A percentile compares a stretch with the other conserved stretches of the same genome.
phyloP scores from a whole-genome alignment of 2,329 filamentous ascomycete genomes.

The Beauveria pseudobassiana region DNA sequence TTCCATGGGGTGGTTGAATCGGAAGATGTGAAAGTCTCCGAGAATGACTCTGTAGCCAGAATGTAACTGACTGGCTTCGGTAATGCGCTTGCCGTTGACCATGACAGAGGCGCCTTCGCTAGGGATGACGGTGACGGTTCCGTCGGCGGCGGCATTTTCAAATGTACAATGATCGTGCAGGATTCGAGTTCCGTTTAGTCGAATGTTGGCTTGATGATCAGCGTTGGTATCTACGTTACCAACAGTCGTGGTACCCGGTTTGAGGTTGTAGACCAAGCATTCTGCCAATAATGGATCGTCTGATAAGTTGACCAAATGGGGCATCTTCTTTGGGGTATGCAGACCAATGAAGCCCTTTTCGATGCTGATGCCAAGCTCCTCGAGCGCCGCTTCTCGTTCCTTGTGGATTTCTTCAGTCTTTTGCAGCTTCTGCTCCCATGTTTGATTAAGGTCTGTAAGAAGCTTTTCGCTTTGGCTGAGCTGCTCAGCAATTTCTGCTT shows the following conservation, averaged over 20 bases:
- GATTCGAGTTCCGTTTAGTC: slow-evolving; percentile 89
- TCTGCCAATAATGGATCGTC: slow-evolving; percentile 89
- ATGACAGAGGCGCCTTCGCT: slow-evolving; percentile 92
- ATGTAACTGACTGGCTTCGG: slow-evolving; percentile 75
- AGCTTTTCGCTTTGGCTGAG: slow-evolving; percentile 94
- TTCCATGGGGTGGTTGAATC: slow-evolving; percentile 97
- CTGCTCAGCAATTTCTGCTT: slow-evolving; percentile 96
- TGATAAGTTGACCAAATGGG: slow-evolving; percentile 96
- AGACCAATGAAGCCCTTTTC: slow-evolving; percentile 96
- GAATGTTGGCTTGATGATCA: slow-evolving; percentile 72
- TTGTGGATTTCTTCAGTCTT: slow-evolving; percentile 98
- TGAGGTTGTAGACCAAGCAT: slow-evolving; percentile 95
- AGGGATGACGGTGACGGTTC: slow-evolving; percentile 84
- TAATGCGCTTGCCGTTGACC: slow-evolving; percentile 90
- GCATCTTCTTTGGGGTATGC: slow-evolving; percentile 97
- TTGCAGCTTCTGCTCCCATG: slow-evolving; percentile 92
- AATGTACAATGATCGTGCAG: slow-evolving; percentile 88
- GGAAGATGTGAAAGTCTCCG: slow-evolving; percentile 96
- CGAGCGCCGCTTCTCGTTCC: slow-evolving; percentile 86
- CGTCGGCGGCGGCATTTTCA: slow-evolving; percentile 75
- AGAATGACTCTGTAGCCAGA: slow-evolving; percentile 93
- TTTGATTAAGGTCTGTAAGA: slow-evolving; percentile 92
- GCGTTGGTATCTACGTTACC: slow-evolving; percentile 85
- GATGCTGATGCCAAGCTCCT: slow-evolving; percentile 96
- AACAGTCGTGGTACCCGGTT: slow-evolving; percentile 88